Evolutionary conservation across 495 filamentous ascomycete species (phyloP), one percentile per base, ranked within the genome.

Genomic region (Penicillium atrosanguineum): DNA sequence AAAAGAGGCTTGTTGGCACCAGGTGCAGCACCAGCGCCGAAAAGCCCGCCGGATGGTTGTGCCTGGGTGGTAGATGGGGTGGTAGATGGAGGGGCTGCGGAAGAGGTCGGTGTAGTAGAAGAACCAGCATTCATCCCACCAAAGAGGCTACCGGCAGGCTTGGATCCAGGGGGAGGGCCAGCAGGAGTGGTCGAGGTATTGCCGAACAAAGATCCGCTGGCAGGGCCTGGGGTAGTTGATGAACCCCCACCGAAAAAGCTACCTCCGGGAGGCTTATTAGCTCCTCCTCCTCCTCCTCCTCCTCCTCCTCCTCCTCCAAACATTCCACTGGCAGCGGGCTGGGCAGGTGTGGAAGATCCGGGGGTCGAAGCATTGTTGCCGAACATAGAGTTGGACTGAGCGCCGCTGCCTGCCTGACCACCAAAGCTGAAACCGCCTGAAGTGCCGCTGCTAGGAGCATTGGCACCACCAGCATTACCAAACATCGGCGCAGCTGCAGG

Each of bases 171-270:
- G 19, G 84, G 84, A 56, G 81, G 81, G 29, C 83, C 83, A 48
- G 83, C 84, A 39, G 84, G 84, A 51, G 84, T 87, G 28, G 84
- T 87, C 2, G 83, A 86, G 25, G 71, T 66, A 36, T 72, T 71
- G n/a, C 69, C 59, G 52, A 83, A 80, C 50, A 79, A 54, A 28
- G 70, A 48, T 15, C 54, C 56, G 49, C 61, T 61, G 3, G 73
- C 52, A n/a, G 75, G 74, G 12, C 66, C 71, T 45, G 70, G 69
- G 29, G 73, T 79, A 21, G 60, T 41, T 21, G 62, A 63, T 15
- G 73, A 52, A 26, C 60, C 64, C 1, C 56, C 64, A 39, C 74
- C 75, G 53, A 82, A 81, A 29, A 79, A 46, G 23, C 56, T 57
- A 25, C 62, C 59, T 23, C 59, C 65, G 31, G 45, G 37, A 11